Evolutionary conservation across 345 rosid species (phyloP).

Genomic region (Draba incana): DNA sequence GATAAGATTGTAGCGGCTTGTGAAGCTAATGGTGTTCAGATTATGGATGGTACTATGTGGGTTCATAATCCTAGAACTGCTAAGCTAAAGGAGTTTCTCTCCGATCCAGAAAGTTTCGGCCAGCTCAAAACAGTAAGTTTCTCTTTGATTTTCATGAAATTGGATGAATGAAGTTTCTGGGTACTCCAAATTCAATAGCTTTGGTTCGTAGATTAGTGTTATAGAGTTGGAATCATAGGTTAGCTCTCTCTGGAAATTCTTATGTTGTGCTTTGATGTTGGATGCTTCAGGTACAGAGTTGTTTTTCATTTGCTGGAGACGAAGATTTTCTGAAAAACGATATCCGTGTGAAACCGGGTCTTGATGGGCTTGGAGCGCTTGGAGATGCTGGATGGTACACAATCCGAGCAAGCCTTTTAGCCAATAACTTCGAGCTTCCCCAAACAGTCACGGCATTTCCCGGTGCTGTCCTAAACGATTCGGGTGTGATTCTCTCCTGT

Average conservation of each 20-base stretch:
- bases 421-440: conserved; percentile 67
- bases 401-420: conserved; percentile 64
- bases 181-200: neutral
- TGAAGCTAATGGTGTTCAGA: conserved; percentile 71
- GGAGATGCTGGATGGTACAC: conserved; percentile 96
- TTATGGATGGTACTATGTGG: conserved; percentile 98
- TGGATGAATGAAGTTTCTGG: neutral
- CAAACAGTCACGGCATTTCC: conserved; percentile 58
- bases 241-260: neutral
- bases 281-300: conserved; percentile 59
- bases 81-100: conserved; percentile 58
- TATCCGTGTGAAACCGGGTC: conserved; percentile 87
- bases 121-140: conserved; percentile 54
- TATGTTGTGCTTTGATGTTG: neutral
- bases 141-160: neutral
- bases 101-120: conserved; percentile 65
- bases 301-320: conserved; percentile 57
- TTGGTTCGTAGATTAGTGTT: conserved; percentile 11
- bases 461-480: conserved; percentile 58
- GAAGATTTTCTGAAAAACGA: conserved; percentile 69
- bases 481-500: conserved; percentile 74
- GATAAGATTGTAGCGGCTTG: conserved; percentile 69
- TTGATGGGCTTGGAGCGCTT: conserved; percentile 83
- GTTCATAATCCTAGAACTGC: conserved; percentile 75
- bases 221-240: neutral